Evolutionary conservation across 768 basidiomycete genomes (phyloP).

Genomic region (Mycena vitilis): DNA sequence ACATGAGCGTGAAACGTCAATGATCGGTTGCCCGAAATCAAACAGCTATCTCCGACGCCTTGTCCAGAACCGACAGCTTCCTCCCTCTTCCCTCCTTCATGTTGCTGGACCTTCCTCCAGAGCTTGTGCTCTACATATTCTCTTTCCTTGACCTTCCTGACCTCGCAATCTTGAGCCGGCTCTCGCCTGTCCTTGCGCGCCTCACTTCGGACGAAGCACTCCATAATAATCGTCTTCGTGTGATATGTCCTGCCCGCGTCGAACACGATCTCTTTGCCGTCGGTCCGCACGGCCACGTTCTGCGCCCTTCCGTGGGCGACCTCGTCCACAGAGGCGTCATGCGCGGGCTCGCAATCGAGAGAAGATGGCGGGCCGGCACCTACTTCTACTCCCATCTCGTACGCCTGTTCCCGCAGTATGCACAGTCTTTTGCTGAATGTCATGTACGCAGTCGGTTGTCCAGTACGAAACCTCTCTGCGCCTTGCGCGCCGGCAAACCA

Average conservation of each 20-base stretch:
- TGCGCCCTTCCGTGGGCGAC: conserved; percentile 75
- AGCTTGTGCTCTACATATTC: conserved; percentile 69
- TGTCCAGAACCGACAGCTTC: conserved; percentile 17
- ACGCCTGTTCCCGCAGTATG: conserved; percentile 38
- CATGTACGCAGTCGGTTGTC: conserved; percentile 62
- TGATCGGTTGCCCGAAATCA: not conserved
- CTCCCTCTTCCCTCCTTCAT: conserved; percentile 9
- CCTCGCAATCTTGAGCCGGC: conserved; percentile 63
- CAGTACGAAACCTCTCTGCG: conserved; percentile 73
- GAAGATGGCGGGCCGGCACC: conserved; percentile 71
- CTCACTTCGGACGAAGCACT: conserved; percentile 73
- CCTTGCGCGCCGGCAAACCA: conserved; percentile 65
- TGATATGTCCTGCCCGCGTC: conserved; percentile 76
- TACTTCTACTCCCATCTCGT: conserved; percentile 76
- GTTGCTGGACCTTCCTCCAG: conserved; percentile 61
- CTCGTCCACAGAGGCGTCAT: conserved; percentile 78
- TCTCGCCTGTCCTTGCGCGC: conserved; percentile 57
- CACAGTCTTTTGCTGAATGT: conserved; percentile 22
- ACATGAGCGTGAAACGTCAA: not conserved
- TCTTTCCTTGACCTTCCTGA: conserved; percentile 82
- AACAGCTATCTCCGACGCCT: conserved; percentile 33
- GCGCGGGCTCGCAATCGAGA: conserved; percentile 72
- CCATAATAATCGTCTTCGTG: conserved; percentile 68
- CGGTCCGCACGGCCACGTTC: conserved; percentile 62
- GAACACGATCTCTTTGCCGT: conserved; percentile 72